These are phyloP conservation scores for Scheffersomyces stipitis DNA, from an alignment of 805 yeast species.

Conservation along the genomic window DNA sequence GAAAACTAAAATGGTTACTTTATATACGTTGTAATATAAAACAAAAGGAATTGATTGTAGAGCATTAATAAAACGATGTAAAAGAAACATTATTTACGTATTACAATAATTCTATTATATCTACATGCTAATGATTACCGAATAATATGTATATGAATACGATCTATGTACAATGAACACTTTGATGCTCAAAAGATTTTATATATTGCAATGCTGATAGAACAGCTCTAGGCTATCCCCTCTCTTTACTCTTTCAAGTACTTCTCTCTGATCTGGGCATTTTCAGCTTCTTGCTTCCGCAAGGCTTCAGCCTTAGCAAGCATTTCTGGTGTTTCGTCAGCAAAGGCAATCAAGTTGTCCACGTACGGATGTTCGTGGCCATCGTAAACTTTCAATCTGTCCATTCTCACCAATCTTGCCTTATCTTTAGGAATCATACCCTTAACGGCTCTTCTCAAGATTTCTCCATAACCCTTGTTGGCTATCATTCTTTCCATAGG, in stretches of 20 bases:
- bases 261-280: conserved; percentile 34
- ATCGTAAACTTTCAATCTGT: conserved; percentile 82
- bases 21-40: background rate
- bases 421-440: conserved; percentile 96
- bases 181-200: too few species aligned
- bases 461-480: conserved; percentile 86
- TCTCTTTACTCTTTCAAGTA: conserved; percentile 24
- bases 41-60: background rate
- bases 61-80: too few species aligned
- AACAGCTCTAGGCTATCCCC: too few species aligned
- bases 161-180: too few species aligned
- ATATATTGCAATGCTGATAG: too few species aligned
- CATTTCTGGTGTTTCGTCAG: conserved; percentile 67
- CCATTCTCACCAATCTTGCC: conserved; percentile 73
- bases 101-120: too few species aligned
- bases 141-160: too few species aligned
- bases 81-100: too few species aligned
- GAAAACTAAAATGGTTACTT: background rate
- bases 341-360: conserved; percentile 79
- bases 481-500: conserved; percentile 76
- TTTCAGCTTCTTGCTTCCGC: conserved; percentile 30
- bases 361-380: conserved; percentile 87
- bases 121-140: too few species aligned
- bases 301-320: conserved; percentile 41
- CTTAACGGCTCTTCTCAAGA: conserved; percentile 82